phyloP scores from a whole-genome alignment of 352 stramenopile species.

The Globisporangium recalcitrans region DNA sequence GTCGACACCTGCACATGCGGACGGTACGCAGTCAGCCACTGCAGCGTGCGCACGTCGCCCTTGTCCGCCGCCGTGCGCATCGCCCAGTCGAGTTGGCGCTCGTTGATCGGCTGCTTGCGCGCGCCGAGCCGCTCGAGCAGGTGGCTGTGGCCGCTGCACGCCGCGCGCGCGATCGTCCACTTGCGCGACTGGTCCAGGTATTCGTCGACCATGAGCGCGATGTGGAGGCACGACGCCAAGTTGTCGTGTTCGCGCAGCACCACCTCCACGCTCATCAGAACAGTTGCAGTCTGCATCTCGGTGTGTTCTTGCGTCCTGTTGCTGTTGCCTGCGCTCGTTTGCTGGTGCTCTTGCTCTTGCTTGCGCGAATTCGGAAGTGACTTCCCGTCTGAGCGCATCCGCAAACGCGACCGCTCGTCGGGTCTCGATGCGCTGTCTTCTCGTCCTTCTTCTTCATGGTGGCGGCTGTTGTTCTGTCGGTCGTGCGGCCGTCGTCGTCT shows the following conservation, averaged over 20 bases:
- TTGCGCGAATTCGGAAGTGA: constrained; percentile 4
- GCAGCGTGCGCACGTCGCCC: constrained; percentile 52
- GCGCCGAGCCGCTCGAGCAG: constrained; percentile 45
- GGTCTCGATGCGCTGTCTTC: not conserved
- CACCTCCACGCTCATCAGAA: constrained; percentile 34
- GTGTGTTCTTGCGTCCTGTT: not conserved
- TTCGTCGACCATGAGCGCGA: constrained; percentile 38
- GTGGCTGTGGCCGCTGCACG: constrained; percentile 45
- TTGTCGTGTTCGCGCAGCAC: constrained; percentile 40
- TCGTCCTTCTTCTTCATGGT: not conserved
- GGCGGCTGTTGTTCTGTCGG: not conserved
- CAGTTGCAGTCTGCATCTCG: constrained; percentile 1
- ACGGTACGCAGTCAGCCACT: constrained; percentile 59
- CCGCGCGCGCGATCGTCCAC: constrained; percentile 56
- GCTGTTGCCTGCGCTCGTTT: not conserved
- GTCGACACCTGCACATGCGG: constrained; percentile 47
- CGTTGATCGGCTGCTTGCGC: constrained; percentile 30
- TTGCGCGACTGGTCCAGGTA: constrained; percentile 51
- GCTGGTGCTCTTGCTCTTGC: not conserved
- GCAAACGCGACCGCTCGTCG: not conserved
- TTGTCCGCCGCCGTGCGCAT: constrained; percentile 64
- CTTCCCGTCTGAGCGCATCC: not conserved
- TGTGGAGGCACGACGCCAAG: constrained; percentile 40
- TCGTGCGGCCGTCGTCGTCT: not conserved
- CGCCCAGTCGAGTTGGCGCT: constrained; percentile 59